These are phyloP conservation scores for Tubosaeta sp. DNA, from an alignment of 768 basidiomycete genomes.

Conservation along the genomic window DNA sequence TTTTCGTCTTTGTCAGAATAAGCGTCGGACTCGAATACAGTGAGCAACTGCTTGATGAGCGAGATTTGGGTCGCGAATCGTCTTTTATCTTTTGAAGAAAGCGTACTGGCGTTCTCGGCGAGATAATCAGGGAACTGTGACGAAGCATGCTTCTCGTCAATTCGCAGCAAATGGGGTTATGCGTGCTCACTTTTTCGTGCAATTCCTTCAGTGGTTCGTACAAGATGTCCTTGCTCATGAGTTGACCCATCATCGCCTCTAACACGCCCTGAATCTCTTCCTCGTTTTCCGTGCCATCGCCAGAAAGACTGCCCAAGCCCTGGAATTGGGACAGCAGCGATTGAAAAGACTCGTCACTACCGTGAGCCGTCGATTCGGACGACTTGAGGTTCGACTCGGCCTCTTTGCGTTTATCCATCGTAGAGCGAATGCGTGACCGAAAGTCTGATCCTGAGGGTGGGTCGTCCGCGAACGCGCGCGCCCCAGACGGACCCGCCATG, in stretches of 20 bases:
- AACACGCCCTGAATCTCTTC: slow-evolving; percentile 62
- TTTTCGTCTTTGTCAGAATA: slow-evolving; percentile 55
- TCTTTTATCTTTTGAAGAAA: slow-evolving; percentile 55
- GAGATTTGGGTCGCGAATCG: slow-evolving; percentile 60
- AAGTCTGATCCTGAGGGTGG: slow-evolving; percentile 38
- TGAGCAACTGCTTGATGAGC: slow-evolving; percentile 55
- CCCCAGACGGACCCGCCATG: slow-evolving; percentile 10
- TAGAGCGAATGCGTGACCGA: slow-evolving; percentile 63
- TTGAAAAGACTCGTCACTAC: slow-evolving; percentile 40
- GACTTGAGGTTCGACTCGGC: slow-evolving; percentile 45
- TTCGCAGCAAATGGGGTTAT: neutral
- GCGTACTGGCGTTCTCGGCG: slow-evolving; percentile 44
- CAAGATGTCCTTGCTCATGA: slow-evolving; percentile 41
- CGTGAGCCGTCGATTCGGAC: slow-evolving; percentile 6
- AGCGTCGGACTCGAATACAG: slow-evolving; percentile 56
- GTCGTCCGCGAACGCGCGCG: neutral
- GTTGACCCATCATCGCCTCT: slow-evolving; percentile 52
- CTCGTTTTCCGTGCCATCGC: slow-evolving; percentile 37
- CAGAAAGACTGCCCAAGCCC: slow-evolving; percentile 31
- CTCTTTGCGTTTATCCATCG: slow-evolving; percentile 71
- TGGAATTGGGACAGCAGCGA: slow-evolving; percentile 47
- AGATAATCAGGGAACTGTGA: slow-evolving; percentile 77
- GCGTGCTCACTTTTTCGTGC: slow-evolving; percentile 21
- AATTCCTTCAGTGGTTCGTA: slow-evolving; percentile 86
- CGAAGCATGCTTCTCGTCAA: neutral